A percentile compares a stretch with the other conserved stretches of the same genome.
Conservation (phyloP, 495 filamentous ascomycete species). For the Aspergillus cristatus region DNA sequence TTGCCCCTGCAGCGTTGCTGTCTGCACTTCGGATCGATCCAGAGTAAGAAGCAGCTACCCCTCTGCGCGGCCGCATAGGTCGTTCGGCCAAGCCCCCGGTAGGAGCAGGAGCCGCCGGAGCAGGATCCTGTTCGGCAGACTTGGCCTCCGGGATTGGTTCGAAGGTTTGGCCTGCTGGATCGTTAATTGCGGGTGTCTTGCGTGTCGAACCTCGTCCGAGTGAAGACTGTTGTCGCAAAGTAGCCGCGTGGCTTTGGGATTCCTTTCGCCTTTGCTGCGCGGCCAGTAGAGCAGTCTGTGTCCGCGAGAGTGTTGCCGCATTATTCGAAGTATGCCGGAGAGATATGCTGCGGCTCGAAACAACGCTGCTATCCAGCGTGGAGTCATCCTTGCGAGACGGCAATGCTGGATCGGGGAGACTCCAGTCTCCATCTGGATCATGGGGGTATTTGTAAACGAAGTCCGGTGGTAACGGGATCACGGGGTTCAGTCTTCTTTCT, state of each 20-base stretch:
- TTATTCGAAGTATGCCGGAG: slow-evolving; percentile 16
- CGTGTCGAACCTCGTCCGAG: slow-evolving; percentile 21
- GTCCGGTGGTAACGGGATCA: slow-evolving; percentile 58
- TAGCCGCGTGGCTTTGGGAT: slow-evolving; percentile 38
- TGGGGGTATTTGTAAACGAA: slow-evolving; percentile 54
- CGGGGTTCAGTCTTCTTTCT: slow-evolving; percentile 55
- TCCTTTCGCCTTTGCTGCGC: slow-evolving; percentile 35
- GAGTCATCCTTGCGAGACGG: slow-evolving; percentile 19
- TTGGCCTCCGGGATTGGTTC: slow-evolving; percentile 12
- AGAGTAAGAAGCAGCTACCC: slow-evolving; percentile 30
- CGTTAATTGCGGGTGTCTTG: slow-evolving; percentile 23
- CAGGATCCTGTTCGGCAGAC: slow-evolving; percentile 8
- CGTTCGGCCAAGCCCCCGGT: slow-evolving; percentile 33
- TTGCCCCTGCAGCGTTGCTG: slow-evolving; percentile 16
- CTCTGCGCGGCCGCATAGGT: slow-evolving; percentile 31
- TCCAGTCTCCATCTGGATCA: slow-evolving; percentile 33
- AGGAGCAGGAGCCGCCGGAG: slow-evolving; percentile 1
- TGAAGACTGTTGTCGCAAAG: slow-evolving; percentile 36
- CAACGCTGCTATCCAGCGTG: slow-evolving; percentile 20
- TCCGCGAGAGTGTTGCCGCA: slow-evolving; percentile 22
- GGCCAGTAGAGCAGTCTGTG: slow-evolving; percentile 33
- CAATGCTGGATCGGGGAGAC: slow-evolving; percentile 21
- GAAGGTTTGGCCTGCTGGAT: slow-evolving; percentile 11
- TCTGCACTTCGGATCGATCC: slow-evolving; percentile 23
- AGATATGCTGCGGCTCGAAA: slow-evolving; percentile 25